Conservation (phyloP, 1,139 yeast species). For the Yamadazyma sp. region DNA sequence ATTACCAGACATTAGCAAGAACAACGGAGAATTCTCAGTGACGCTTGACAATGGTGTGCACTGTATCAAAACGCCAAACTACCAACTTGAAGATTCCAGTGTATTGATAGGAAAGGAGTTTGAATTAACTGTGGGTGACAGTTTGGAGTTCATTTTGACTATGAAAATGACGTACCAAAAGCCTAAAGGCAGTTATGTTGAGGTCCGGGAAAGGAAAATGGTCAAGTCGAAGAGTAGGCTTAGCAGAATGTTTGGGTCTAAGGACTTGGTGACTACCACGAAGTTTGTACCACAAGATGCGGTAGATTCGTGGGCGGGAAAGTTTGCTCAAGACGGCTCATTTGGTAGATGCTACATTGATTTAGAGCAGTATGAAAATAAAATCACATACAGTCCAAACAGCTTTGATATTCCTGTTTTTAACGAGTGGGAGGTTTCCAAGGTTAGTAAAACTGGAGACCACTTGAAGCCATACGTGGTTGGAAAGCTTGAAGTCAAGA, state of each 20-base stretch:
- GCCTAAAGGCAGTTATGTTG: constrained; percentile 54
- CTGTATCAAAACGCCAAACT: constrained; percentile 72
- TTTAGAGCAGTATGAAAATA: constrained; percentile 57
- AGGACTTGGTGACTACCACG: constrained; percentile 52
- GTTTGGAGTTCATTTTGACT: constrained; percentile 70
- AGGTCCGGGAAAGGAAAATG: constrained; percentile 54
- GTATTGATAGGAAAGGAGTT: constrained; percentile 74
- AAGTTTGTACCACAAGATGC: constrained; percentile 52
- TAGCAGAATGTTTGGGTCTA: constrained; percentile 50
- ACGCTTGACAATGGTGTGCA: constrained; percentile 90
- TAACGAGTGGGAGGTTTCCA: constrained; percentile 75
- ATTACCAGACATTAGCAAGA: constrained; percentile 54
- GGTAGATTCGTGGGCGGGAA: constrained; percentile 54
- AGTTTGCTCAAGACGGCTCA: constrained; percentile 82
- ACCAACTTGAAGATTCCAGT: constrained; percentile 38
- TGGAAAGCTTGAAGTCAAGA: constrained; percentile 67
- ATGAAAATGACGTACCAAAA: constrained; percentile 63
- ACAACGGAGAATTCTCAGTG: constrained; percentile 64
- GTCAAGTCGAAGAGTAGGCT: constrained; percentile 47
- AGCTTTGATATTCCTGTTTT: constrained; percentile 60
- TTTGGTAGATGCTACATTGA: constrained; percentile 75
- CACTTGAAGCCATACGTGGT: constrained; percentile 58
- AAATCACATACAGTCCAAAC: constrained; percentile 53
- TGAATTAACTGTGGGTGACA: constrained; percentile 70
- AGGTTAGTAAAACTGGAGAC: constrained; percentile 26